A percentile compares a stretch with the other conserved stretches of the same genome.
phyloP scores from a whole-genome alignment of 176 grass and related monocot species.

The Oryza meridionalis region DNA sequence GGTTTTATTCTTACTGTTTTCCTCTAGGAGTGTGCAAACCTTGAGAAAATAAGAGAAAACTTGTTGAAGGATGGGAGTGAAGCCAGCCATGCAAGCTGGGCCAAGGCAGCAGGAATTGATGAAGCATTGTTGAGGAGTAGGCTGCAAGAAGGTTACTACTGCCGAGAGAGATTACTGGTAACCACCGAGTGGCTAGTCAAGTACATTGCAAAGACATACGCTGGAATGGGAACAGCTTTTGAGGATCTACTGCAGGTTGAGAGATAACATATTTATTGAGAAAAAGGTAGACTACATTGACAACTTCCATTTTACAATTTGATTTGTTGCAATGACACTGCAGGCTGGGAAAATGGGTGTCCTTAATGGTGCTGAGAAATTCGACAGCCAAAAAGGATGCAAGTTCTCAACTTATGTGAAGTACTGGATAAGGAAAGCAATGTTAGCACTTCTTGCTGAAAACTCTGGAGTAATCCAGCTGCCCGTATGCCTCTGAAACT shows the following conservation, averaged over 20 bases:
- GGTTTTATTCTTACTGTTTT: slow-evolving; percentile 2
- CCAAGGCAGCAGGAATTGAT: slow-evolving; percentile 70
- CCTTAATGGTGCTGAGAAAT: slow-evolving; percentile 82
- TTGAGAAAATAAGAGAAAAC: slow-evolving; percentile 65
- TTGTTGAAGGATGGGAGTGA: slow-evolving; percentile 56
- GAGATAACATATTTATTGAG: background rate
- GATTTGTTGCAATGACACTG: slow-evolving; percentile 10
- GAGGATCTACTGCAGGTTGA: slow-evolving; percentile 92
- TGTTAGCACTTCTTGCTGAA: slow-evolving; percentile 61
- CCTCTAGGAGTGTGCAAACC: slow-evolving; percentile 63
- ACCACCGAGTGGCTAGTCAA: slow-evolving; percentile 71
- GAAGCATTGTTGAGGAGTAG: slow-evolving; percentile 51
- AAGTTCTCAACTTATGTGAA: slow-evolving; percentile 86
- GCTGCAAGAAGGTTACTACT: slow-evolving; percentile 64
- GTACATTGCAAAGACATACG: slow-evolving; percentile 73
- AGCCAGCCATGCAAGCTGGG: slow-evolving; percentile 65
- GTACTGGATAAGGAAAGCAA: slow-evolving; percentile 92
- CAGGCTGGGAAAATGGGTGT: slow-evolving; percentile 87
- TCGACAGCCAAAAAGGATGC: slow-evolving; percentile 64
- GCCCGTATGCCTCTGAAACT: slow-evolving; percentile 60
- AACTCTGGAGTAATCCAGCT: slow-evolving; percentile 66
- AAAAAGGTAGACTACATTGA: background rate
- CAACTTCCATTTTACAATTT: background rate
- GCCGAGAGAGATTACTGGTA: slow-evolving; percentile 65
- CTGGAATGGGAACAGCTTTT: slow-evolving; percentile 68